Evolutionary conservation across 768 basidiomycete species (phyloP).

Genomic region (Astraeus odoratus): DNA sequence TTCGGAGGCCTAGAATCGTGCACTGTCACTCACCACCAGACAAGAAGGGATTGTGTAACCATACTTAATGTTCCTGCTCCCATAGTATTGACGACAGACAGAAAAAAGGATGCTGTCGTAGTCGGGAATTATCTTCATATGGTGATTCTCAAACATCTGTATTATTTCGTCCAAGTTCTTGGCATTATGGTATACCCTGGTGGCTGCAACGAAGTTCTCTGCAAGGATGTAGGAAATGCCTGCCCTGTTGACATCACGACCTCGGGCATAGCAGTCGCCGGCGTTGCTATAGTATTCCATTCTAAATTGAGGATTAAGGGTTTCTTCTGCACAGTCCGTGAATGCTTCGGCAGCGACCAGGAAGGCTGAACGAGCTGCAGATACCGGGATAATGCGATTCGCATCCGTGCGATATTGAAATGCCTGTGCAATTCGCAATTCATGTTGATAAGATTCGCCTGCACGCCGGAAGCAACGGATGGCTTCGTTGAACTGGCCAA

Average conservation of each 20-base stretch:
- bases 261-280: constrained; percentile 40
- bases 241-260: constrained; percentile 34
- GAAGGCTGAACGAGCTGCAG: constrained; percentile 31
- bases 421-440: constrained; percentile 43
- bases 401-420: constrained; percentile 50
- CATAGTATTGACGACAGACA: background rate
- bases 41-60: background rate
- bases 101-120: background rate
- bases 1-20: constrained; percentile 34
- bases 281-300: constrained; percentile 35
- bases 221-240: constrained; percentile 38
- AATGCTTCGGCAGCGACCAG: constrained; percentile 45
- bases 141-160: constrained; percentile 16
- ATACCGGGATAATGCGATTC: constrained; percentile 22
- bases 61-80: background rate
- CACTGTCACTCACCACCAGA: background rate
- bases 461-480: constrained; percentile 50
- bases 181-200: constrained; percentile 38
- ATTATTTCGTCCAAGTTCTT: constrained; percentile 50
- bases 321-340: constrained; percentile 30
- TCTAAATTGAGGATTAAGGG: constrained; percentile 23
- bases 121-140: background rate
- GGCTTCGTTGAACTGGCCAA: constrained; percentile 41
- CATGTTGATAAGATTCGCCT: constrained; percentile 26
- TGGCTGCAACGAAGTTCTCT: constrained; percentile 36